Evolutionary conservation across 1,139 yeast species (phyloP).

Genomic region (Pneumocystis murina): DNA sequence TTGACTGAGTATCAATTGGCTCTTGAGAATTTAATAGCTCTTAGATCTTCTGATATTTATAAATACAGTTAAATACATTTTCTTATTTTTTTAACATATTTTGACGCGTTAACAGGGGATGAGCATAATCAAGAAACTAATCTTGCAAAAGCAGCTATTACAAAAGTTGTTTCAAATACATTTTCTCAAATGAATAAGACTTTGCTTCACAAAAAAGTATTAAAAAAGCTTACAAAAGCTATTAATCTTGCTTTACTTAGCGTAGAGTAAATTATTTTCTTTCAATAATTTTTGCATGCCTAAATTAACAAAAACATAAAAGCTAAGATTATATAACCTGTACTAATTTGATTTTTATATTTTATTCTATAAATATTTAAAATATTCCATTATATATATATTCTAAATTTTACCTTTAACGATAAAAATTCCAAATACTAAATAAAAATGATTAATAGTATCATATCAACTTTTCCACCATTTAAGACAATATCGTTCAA

Average conservation of each 20-base stretch:
- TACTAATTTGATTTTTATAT: background rate
- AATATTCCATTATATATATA: background rate
- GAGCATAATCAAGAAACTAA: background rate
- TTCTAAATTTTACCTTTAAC: background rate
- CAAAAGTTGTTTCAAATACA: background rate
- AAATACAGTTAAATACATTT: background rate
- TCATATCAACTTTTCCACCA: background rate
- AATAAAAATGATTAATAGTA: background rate
- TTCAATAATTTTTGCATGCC: background rate
- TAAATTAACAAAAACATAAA: background rate
- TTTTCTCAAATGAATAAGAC: background rate
- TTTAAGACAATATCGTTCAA: background rate
- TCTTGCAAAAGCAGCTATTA: background rate
- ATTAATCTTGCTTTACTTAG: background rate
- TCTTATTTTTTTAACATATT: background rate
- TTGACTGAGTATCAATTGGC: background rate
- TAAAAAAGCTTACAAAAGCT: background rate
- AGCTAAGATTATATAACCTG: background rate
- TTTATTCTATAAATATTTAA: background rate
- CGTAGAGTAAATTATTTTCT: background rate
- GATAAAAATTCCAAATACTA: background rate
- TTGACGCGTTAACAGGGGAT: background rate
- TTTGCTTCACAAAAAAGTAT: background rate
- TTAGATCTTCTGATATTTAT: background rate
- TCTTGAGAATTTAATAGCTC: background rate